Percentiles rank a stretch among this genome's conserved stretches.
phyloP scores from a whole-genome alignment of 2,329 filamentous ascomycete species.

The Teratosphaeria nubilosa region DNA sequence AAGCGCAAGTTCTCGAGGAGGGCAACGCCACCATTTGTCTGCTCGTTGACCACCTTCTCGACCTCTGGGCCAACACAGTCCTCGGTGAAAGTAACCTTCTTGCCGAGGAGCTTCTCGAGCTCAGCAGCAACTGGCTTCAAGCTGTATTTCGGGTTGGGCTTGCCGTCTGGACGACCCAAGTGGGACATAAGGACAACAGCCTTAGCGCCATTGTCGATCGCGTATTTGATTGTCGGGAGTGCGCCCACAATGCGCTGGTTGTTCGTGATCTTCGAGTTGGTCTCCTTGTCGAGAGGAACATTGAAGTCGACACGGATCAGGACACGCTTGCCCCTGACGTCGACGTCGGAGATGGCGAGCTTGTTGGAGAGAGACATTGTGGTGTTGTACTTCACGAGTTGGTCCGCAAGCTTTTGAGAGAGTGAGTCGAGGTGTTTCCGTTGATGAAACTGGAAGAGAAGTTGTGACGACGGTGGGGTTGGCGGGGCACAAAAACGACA shows the following conservation, averaged over 20 bases:
- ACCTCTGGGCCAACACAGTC: constrained; percentile 86
- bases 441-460: background rate
- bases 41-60: constrained; percentile 79
- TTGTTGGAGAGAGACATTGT: constrained; percentile 97
- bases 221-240: constrained; percentile 34
- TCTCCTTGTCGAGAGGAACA: constrained; percentile 85
- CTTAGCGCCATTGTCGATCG: constrained; percentile 34
- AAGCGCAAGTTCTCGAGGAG: constrained; percentile 97
- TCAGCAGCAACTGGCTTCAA: constrained; percentile 78
- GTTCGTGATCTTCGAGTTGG: constrained; percentile 77
- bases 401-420: background rate
- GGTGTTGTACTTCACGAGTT: background rate
- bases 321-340: constrained; percentile 97
- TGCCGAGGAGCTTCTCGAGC: constrained; percentile 68
- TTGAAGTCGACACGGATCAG: constrained; percentile 99
- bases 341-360: constrained; percentile 90
- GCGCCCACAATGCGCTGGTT: constrained; percentile 96
- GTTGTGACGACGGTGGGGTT: background rate
- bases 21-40: constrained; percentile 70
- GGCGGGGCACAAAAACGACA: background rate
- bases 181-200: constrained; percentile 96
- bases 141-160: constrained; percentile 85
- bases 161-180: constrained; percentile 88
- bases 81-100: constrained; percentile 75
- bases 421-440: background rate